Evolutionary conservation across 192 early-diverging fungal species (phyloP).

Genomic region (Gaertneriomyces semiglobifer): DNA sequence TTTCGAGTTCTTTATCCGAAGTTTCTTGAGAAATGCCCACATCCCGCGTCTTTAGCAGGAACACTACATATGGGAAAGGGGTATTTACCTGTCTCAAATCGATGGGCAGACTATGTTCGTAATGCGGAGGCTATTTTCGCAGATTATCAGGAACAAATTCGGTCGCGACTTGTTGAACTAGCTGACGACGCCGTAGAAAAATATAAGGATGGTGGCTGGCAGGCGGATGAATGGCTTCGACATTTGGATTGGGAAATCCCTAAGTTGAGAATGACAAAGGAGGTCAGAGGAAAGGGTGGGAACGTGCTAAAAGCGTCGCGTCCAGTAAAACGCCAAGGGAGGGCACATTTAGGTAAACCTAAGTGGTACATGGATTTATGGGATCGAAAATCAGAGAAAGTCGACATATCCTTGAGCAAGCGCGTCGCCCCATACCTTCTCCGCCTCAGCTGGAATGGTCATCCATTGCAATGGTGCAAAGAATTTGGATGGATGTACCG

Average conservation of each 20-base stretch:
- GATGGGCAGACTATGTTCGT: slow-evolving; percentile 73
- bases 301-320: slow-evolving; percentile 42
- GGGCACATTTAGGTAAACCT: slow-evolving; percentile 40
- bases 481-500: slow-evolving; percentile 80
- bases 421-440: slow-evolving; percentile 79
- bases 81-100: slow-evolving; percentile 75
- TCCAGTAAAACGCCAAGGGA: slow-evolving; percentile 40
- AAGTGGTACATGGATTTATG: slow-evolving; percentile 79
- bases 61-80: slow-evolving; percentile 82
- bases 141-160: slow-evolving; percentile 53
- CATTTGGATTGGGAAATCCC: slow-evolving; percentile 63
- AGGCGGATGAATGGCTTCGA: slow-evolving; percentile 73
- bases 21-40: slow-evolving; percentile 81
- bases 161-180: slow-evolving; percentile 44
- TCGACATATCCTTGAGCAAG: slow-evolving; percentile 69
- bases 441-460: slow-evolving; percentile 75
- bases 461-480: slow-evolving; percentile 69
- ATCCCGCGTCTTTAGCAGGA: slow-evolving; percentile 90
- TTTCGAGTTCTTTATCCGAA: slow-evolving; percentile 65
- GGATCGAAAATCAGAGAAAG: slow-evolving; percentile 48
- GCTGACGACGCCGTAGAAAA: slow-evolving; percentile 36
- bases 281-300: slow-evolving; percentile 16
- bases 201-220: slow-evolving; percentile 13
- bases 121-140: slow-evolving; percentile 53
- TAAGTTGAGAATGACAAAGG: slow-evolving; percentile 43